These are phyloP conservation scores for Trichophyton mentagrophytes DNA, from an alignment of 2,329 filamentous ascomycete genomes.

Conservation along the genomic window DNA sequence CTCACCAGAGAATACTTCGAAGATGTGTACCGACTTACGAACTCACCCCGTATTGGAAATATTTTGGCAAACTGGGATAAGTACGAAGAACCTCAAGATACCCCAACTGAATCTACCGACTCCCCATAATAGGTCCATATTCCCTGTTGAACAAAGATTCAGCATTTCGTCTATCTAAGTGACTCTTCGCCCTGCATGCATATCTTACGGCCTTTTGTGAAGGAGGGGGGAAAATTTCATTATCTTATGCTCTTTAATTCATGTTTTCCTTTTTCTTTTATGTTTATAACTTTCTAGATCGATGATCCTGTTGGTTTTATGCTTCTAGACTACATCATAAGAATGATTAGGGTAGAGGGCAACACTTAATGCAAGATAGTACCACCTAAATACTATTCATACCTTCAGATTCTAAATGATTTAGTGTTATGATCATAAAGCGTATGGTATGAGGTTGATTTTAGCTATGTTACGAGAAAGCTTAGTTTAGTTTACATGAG, in stretches of 20 bases:
- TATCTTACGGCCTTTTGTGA: neutral
- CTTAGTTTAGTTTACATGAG: no score
- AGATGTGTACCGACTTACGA: slow-evolving; percentile 91
- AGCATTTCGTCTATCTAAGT: neutral
- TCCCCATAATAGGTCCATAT: neutral
- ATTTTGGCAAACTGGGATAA: slow-evolving; percentile 73
- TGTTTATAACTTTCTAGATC: neutral
- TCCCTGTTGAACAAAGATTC: neutral
- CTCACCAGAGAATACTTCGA: slow-evolving; percentile 98
- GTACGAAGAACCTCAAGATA: slow-evolving; percentile 38
- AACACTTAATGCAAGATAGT: no score
- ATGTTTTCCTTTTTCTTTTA: neutral
- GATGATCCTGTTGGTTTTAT: neutral
- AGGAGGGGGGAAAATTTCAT: neutral
- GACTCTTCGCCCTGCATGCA: neutral
- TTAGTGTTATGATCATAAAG: no score
- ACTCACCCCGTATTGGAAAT: slow-evolving; percentile 46
- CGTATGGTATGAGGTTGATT: neutral
- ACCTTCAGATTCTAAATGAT: no score
- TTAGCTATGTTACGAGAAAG: no score
- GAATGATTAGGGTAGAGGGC: neutral
- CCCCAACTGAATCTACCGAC: neutral
- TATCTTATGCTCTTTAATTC: neutral
- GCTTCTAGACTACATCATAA: neutral
- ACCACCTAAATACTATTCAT: no score